Base-by-base conservation (phyloP, 208 protist genomes). In the Endotrypanum monterogeii region DNA sequence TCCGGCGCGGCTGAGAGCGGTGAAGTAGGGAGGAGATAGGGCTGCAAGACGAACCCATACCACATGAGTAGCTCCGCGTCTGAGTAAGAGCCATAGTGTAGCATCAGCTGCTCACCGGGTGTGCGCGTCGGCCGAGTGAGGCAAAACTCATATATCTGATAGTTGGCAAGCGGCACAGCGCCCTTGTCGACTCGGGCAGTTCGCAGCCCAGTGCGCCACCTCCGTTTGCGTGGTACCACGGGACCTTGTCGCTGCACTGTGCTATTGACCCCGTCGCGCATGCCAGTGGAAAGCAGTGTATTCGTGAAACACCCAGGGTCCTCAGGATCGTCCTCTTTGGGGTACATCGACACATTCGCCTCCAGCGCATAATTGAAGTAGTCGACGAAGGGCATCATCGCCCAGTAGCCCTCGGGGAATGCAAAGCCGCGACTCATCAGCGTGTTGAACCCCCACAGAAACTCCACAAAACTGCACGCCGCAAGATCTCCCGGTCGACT, bases 301-400 rank as follows among this genome's bases (percentile, higher is more conserved):
- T 65, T 81, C 44, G 63, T 81, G 30, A 81, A 54, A 48, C 71
- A 61, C 39, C 39, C 46, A 0, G 70, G 55, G 46, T 81, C 76
- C 2, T 71, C 56, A 9, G 69, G 44, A 28, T 67, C 71, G 51
- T 82, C 61, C 32, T 67, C 70, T 54, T 81, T 60, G 8, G 52
- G 56, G 37, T 57, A 79, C 87, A 95, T 94, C 44, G 82, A 90
- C 65, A 80, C 85, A 75, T 95, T 97, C 9, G 86, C 81, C 16
- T 80, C 56, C 37, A 92, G 67, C 3, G 86, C 83, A 79, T 98
- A 96, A 83, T 98, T 98, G 83, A 98, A 96, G 83, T 98, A 98
- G 78, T 98, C 94, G 28, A 96, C 89, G 73, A 79, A 98, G 37
- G 94, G 94, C 77, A 98, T 98, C 85, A 98, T 82, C 25, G 84